Evolutionary conservation across 2,329 filamentous ascomycete genomes (phyloP).

Genomic region (Talaromyces funiculosus): DNA sequence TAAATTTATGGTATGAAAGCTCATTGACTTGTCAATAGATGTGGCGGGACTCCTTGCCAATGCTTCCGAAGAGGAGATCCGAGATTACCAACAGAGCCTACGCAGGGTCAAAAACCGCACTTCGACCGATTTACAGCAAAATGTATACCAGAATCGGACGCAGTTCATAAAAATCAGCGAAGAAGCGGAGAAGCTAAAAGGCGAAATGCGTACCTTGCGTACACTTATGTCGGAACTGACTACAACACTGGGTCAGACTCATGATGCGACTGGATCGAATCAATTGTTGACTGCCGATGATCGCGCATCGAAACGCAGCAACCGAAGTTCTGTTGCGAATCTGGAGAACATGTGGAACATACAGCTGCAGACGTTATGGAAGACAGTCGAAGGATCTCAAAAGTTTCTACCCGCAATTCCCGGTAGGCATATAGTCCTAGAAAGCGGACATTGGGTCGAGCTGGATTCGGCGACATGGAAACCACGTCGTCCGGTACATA

Average conservation of each 20-base stretch:
- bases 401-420: constrained; percentile 88
- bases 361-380: constrained; percentile 77
- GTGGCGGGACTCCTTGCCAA: constrained; percentile 66
- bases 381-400: constrained; percentile 94
- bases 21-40: constrained; percentile 24
- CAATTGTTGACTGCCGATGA: constrained; percentile 50
- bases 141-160: constrained; percentile 91
- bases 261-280: constrained; percentile 49
- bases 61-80: constrained; percentile 81
- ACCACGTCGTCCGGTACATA: constrained; percentile 77
- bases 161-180: constrained; percentile 99
- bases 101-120: constrained; percentile 72
- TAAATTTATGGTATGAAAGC: neutral
- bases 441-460: constrained; percentile 91
- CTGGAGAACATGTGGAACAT: constrained; percentile 63
- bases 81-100: constrained; percentile 70
- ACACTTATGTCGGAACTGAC: constrained; percentile 92
- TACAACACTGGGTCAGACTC: constrained; percentile 52
- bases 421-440: constrained; percentile 89
- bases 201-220: constrained; percentile 85
- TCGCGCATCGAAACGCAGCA: constrained; percentile 54
- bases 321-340: constrained; percentile 81
- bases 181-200: constrained; percentile 95
- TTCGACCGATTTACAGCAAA: constrained; percentile 81
- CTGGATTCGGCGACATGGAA: constrained; percentile 97